Percentiles rank a stretch among this genome's conserved stretches.
These are phyloP conservation scores for Neostapfia colusana DNA, from an alignment of 176 grass and related monocot genomes.

Conservation along the genomic window DNA sequence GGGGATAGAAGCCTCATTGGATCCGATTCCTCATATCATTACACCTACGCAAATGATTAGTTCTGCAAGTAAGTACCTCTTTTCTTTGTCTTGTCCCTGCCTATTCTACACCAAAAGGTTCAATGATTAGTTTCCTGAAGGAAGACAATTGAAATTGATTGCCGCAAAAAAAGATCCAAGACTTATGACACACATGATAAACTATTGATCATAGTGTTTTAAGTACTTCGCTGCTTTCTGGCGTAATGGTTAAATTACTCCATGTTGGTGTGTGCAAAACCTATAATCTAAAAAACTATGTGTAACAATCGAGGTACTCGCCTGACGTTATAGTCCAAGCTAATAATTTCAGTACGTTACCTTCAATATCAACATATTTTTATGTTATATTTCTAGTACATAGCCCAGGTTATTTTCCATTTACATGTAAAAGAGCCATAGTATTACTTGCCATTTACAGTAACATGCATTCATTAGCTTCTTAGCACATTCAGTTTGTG, in stretches of 20 bases:
- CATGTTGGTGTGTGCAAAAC: neutral
- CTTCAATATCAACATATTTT: neutral
- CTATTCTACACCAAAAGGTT: neutral
- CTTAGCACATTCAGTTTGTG: slow-evolving; percentile 14
- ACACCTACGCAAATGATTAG: slow-evolving; percentile 97
- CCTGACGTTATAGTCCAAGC: neutral
- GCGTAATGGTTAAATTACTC: neutral
- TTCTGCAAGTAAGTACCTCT: slow-evolving; percentile 64
- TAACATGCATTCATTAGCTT: slow-evolving; percentile 24
- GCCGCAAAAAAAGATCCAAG: neutral
- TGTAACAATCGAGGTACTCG: neutral
- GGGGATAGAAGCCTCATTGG: slow-evolving; percentile 80
- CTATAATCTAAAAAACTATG: slow-evolving; percentile 7
- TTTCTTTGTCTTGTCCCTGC: neutral
- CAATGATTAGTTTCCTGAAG: neutral
- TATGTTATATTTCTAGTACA: neutral
- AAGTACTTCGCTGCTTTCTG: slow-evolving; percentile 6
- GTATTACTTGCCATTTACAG: slow-evolving; percentile 2
- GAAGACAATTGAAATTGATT: neutral
- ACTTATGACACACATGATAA: no score
- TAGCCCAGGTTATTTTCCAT: slow-evolving; percentile 17
- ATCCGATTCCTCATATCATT: slow-evolving; percentile 74
- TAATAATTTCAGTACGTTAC: slow-evolving; percentile 19
- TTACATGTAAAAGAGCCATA: neutral
- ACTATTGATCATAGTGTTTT: slow-evolving; percentile 16